Conservation (phyloP, 495 filamentous ascomycete genomes). For the Talaromyces nanjingensis region DNA sequence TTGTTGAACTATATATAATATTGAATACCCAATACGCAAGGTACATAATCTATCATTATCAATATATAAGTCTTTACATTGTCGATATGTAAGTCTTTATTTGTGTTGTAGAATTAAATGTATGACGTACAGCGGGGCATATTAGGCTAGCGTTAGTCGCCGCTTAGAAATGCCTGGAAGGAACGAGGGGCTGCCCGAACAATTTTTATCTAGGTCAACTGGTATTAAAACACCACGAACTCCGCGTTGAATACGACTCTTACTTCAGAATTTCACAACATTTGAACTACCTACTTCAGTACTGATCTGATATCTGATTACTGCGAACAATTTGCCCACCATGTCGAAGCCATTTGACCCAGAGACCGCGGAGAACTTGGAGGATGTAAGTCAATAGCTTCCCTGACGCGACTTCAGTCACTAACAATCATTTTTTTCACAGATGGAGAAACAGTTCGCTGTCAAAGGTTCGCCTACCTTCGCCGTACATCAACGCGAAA, state of each 20-base stretch:
- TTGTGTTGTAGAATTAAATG: slow-evolving; percentile 1
- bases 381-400: slow-evolving; percentile 48
- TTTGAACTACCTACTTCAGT: neutral
- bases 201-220: neutral
- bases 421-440: slow-evolving; percentile 12
- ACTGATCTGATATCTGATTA: neutral
- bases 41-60: neutral
- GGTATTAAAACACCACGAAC: neutral
- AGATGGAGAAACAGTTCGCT: slow-evolving; percentile 99
- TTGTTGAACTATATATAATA: neutral
- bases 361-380: slow-evolving; percentile 67
- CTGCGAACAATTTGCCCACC: slow-evolving; percentile 15
- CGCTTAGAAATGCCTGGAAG: slow-evolving; percentile 2
- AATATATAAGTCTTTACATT: neutral
- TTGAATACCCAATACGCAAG: neutral
- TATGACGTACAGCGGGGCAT: slow-evolving; percentile 23
- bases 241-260: neutral
- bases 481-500: neutral
- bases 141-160: neutral
- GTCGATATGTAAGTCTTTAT: neutral
- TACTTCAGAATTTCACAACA: neutral
- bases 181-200: neutral
- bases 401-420: neutral
- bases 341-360: slow-evolving; percentile 53
- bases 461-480: slow-evolving; percentile 66